Evolutionary conservation across 2,329 filamentous ascomycete species (phyloP).

Genomic region (Botrytis fragariae): DNA sequence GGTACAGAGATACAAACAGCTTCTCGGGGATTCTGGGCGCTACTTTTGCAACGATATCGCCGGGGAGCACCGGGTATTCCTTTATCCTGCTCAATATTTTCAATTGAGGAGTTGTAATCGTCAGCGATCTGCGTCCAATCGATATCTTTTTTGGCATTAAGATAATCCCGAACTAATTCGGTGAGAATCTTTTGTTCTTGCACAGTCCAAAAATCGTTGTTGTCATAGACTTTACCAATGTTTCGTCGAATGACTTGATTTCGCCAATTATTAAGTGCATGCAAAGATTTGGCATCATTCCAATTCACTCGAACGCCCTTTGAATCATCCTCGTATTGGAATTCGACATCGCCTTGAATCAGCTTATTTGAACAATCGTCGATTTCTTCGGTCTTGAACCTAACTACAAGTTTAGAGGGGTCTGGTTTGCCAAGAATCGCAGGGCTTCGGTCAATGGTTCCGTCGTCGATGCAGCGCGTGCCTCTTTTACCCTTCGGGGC

Average conservation of each 20-base stretch:
- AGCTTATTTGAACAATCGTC: neutral
- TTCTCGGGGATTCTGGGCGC: neutral
- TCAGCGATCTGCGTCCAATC: constrained; percentile 5
- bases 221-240: neutral
- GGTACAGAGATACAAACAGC: constrained; percentile 13
- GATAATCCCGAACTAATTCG: neutral
- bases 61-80: constrained; percentile 6
- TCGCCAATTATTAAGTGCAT: constrained; percentile 1
- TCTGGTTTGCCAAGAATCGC: neutral
- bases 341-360: neutral
- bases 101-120: neutral
- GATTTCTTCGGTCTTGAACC: neutral
- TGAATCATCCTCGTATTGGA: neutral
- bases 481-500: neutral
- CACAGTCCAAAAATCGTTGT: neutral
- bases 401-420: neutral
- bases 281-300: neutral
- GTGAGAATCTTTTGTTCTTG: constrained; percentile 4
- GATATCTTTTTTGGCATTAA: neutral
- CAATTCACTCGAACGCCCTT: neutral
- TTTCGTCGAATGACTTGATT: constrained; percentile 6
- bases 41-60: neutral
- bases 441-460: neutral
- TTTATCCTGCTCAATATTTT: neutral
- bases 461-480: constrained; percentile 6